Percentiles rank a stretch among this genome's conserved stretches.
These are phyloP conservation scores for Myxozyma nipponensis DNA, from an alignment of 805 yeast genomes.

Conservation along the genomic window DNA sequence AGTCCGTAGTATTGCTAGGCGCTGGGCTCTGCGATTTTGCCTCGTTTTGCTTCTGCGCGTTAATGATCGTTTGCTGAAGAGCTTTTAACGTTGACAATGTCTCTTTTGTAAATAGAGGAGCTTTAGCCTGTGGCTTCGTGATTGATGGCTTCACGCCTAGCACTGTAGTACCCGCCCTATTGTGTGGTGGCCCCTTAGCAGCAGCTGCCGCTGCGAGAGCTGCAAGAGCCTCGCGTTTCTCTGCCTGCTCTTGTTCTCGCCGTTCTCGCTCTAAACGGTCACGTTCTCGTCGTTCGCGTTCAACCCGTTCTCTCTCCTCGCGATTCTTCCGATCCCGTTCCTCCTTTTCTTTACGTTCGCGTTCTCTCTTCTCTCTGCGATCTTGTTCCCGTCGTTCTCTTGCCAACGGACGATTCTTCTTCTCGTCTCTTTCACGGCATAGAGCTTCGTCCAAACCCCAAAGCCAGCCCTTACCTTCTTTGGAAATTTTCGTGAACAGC, in stretches of 20 bases:
- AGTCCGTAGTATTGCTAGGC: neutral
- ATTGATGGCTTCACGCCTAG: conserved; percentile 17
- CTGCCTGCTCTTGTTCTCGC: conserved; percentile 30
- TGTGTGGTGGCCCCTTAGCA: conserved; percentile 9
- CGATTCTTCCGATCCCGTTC: conserved; percentile 40
- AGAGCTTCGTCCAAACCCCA: conserved; percentile 91
- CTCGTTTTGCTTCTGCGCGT: conserved; percentile 61
- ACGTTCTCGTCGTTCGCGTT: conserved; percentile 27
- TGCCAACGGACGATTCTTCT: conserved; percentile 50
- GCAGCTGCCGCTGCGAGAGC: conserved; percentile 24
- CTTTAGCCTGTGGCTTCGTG: conserved; percentile 14
- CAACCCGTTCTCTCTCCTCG: conserved; percentile 33
- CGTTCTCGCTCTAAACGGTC: conserved; percentile 20
- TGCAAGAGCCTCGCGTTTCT: conserved; percentile 18
- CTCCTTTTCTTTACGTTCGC: conserved; percentile 32
- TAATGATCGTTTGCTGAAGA: conserved; percentile 77
- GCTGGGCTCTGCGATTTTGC: conserved; percentile 6
- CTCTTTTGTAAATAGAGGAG: conserved; percentile 40
- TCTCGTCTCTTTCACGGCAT: conserved; percentile 74
- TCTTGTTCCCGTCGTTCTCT: conserved; percentile 60
- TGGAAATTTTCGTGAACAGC: conserved; percentile 73
- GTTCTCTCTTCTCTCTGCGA: conserved; percentile 42
- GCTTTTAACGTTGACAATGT: conserved; percentile 74
- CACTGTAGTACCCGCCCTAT: conserved; percentile 10
- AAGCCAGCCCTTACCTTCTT: conserved; percentile 90